Percentiles rank a stretch among this genome's conserved stretches.
phyloP scores from a whole-genome alignment of 441 rosid genomes.

The Dalechampia spathulata region DNA sequence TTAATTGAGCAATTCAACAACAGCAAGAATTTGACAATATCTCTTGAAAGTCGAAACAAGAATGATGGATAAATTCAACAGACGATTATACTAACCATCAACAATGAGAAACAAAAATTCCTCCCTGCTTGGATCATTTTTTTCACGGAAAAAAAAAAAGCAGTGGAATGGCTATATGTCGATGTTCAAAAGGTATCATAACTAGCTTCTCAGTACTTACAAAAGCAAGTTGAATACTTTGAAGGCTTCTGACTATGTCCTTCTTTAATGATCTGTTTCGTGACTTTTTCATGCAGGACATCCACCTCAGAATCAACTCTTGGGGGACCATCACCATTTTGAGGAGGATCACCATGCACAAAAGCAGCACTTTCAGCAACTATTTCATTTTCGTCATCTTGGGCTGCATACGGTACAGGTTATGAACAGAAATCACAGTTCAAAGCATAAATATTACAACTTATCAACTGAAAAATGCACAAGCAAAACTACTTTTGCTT shows the following conservation, averaged over 20 bases:
- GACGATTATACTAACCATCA: background rate
- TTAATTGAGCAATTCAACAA: too few species aligned
- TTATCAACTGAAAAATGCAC: background rate
- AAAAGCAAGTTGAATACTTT: constrained; percentile 84
- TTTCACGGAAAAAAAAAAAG: background rate
- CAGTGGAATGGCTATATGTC: background rate
- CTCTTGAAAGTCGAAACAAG: background rate
- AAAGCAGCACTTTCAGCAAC: constrained; percentile 47
- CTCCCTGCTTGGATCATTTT: background rate
- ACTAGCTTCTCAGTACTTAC: constrained; percentile 35
- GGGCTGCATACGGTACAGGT: constrained; percentile 17
- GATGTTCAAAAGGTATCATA: background rate
- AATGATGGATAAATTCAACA: too few species aligned
- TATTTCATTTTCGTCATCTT: constrained; percentile 53
- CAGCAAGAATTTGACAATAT: background rate
- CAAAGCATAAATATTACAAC: background rate
- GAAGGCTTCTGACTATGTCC: constrained; percentile 90
- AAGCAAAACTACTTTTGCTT: background rate
- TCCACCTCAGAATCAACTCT: constrained; percentile 61
- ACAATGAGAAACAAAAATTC: background rate
- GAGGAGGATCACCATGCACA: constrained; percentile 54
- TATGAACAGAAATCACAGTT: background rate
- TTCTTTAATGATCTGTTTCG: constrained; percentile 80
- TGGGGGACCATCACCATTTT: constrained; percentile 53
- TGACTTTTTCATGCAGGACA: constrained; percentile 70